These are phyloP conservation scores for Tetrapisispora namnaoensis DNA, from an alignment of 805 yeast species.

Conservation along the genomic window DNA sequence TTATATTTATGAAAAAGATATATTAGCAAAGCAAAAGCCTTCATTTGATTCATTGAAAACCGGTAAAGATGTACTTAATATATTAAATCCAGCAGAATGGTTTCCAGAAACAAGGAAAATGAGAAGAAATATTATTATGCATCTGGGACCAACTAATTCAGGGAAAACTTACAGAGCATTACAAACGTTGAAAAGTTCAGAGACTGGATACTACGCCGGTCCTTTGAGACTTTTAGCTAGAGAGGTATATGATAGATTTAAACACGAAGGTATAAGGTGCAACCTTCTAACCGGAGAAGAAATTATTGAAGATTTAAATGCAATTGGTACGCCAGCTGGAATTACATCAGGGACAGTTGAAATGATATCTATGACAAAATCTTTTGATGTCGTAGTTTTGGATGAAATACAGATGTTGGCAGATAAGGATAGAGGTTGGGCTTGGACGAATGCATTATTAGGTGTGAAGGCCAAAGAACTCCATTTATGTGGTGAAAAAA, in stretches of 20 bases:
- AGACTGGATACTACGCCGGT: conserved; percentile 86
- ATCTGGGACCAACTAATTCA: conserved; percentile 94
- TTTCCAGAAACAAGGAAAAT: conserved; percentile 76
- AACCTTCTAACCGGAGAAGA: conserved; percentile 96
- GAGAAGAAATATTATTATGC: conserved; percentile 75
- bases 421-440: conserved; percentile 73
- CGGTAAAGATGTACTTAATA: conserved; percentile 28
- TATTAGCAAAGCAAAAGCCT: conserved; percentile 13
- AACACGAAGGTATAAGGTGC: conserved; percentile 55
- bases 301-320: conserved; percentile 59
- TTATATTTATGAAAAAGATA: conserved; percentile 18
- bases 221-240: conserved; percentile 86
- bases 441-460: conserved; percentile 86
- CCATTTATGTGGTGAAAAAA: conserved; percentile 89
- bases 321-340: conserved; percentile 60
- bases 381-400: conserved; percentile 78
- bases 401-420: conserved; percentile 96
- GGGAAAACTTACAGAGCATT: conserved; percentile 89
- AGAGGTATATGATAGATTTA: conserved; percentile 80
- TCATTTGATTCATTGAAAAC: conserved; percentile 4
- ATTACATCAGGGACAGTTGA: conserved; percentile 86
- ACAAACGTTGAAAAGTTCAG: conserved; percentile 50
- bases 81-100: conserved; percentile 62
- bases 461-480: conserved; percentile 81
- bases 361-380: conserved; percentile 64